These are phyloP conservation scores for Globisporangium perplexum DNA, from an alignment of 352 stramenopile genomes.

Conservation along the genomic window DNA sequence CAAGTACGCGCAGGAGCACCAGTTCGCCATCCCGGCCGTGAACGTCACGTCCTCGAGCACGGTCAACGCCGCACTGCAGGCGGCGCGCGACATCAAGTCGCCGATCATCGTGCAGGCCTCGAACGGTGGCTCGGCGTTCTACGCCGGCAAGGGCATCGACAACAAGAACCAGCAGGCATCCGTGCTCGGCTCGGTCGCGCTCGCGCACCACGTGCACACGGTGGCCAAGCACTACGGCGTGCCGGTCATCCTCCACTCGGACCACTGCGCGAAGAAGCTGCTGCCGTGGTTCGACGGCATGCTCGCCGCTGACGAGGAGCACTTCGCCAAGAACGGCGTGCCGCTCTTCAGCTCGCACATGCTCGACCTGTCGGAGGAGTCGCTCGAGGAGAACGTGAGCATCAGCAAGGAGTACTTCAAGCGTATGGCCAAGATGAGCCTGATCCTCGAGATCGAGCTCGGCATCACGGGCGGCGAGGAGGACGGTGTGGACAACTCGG, in stretches of 20 bases:
- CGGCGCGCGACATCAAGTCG: conserved; percentile 93
- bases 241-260: conserved; percentile 97
- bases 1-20: conserved; percentile 91
- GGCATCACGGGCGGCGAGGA: conserved; percentile 98
- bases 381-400: conserved; percentile 97
- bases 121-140: conserved; percentile 97
- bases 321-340: conserved; percentile 93
- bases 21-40: conserved; percentile 97
- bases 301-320: conserved; percentile 93
- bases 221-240: conserved; percentile 97
- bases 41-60: conserved; percentile 96
- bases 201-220: conserved; percentile 94
- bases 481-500: conserved; percentile 97
- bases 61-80: conserved; percentile 96
- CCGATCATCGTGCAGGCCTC: conserved; percentile 98
- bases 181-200: conserved; percentile 80
- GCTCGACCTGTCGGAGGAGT: conserved; percentile 98
- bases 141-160: conserved; percentile 94
- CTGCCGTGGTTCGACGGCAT: conserved; percentile 98
- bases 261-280: conserved; percentile 98
- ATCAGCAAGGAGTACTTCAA: conserved; percentile 98
- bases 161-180: conserved; percentile 92
- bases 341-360: conserved; percentile 98
- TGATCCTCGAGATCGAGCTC: conserved; percentile 98
- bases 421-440: conserved; percentile 94